Conservation (phyloP, 1,284 basidiomycete species). For the Prillingera fragicola region DNA sequence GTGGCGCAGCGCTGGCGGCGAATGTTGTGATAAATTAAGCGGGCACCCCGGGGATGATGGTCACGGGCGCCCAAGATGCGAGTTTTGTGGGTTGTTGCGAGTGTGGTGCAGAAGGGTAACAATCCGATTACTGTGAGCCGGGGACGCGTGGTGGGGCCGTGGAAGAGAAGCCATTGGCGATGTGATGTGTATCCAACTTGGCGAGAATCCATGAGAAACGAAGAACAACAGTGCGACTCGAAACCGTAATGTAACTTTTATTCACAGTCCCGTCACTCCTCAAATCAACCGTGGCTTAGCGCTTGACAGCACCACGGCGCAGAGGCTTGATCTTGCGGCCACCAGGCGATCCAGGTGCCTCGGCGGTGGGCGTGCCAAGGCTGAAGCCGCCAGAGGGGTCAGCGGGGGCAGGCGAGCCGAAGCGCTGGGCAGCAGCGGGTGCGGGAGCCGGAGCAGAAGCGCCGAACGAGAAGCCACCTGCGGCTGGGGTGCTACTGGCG, state of each 20-base stretch:
- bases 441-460: slow-evolving; percentile 20
- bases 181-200: too few species aligned
- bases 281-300: slow-evolving; percentile 5
- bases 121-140: too few species aligned
- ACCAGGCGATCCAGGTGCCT: slow-evolving; percentile 23
- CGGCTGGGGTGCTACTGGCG: not conserved
- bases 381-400: slow-evolving; percentile 24
- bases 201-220: not conserved
- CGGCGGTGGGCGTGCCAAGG: slow-evolving; percentile 15
- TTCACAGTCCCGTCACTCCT: not conserved
- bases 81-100: too few species aligned
- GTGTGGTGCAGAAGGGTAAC: too few species aligned
- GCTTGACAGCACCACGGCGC: slow-evolving; percentile 17
- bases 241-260: not conserved
- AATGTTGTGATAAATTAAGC: too few species aligned
- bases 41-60: too few species aligned
- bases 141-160: too few species aligned
- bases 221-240: not conserved
- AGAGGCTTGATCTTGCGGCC: slow-evolving; percentile 31
- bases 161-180: too few species aligned
- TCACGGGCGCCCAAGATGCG: too few species aligned
- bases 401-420: not conserved
- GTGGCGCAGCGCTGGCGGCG: too few species aligned
- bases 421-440: slow-evolving; percentile 10
- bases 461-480: slow-evolving; percentile 2